A percentile compares a stretch with the other conserved stretches of the same genome.
Conservation (phyloP, 192 early-diverging fungal species). For the Dissophora globulifera region DNA sequence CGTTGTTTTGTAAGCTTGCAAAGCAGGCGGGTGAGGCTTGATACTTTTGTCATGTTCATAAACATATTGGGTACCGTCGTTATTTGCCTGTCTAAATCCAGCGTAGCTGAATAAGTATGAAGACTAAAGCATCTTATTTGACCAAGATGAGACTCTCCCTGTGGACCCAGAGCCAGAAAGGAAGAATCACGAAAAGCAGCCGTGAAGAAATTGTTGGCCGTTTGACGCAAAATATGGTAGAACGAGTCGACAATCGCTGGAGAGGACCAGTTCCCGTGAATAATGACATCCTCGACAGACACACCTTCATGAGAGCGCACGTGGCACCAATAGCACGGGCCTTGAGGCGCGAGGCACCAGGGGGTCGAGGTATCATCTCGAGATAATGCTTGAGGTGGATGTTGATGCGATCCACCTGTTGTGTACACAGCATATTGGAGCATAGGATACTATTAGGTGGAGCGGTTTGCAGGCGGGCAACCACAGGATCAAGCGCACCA, state of each 20-base stretch:
- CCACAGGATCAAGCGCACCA: no score
- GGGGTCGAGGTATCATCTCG: background rate
- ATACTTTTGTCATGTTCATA: no score
- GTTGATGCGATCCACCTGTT: no score
- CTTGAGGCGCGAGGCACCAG: slow-evolving; percentile 1
- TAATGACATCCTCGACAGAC: slow-evolving; percentile 2
- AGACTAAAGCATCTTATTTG: background rate
- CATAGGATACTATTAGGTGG: no score
- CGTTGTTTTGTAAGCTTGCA: slow-evolving; percentile 56
- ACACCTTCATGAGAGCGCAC: slow-evolving; percentile 9
- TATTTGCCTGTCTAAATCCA: no score
- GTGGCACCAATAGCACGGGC: slow-evolving; percentile 15
- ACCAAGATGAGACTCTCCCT: slow-evolving; percentile 7
- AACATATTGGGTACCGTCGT: no score
- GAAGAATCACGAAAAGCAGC: slow-evolving; percentile 8
- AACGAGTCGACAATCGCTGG: slow-evolving; percentile 21
- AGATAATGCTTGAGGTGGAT: no score
- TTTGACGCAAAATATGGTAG: background rate
- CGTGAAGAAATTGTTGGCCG: slow-evolving; percentile 15
- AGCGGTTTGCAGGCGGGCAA: no score
- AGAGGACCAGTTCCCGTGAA: slow-evolving; percentile 15
- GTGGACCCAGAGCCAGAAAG: slow-evolving; percentile 22
- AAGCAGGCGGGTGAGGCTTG: slow-evolving; percentile 21
- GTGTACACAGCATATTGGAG: no score
- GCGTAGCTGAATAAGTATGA: no score